Conservation (phyloP, 164 flowering plant species). For the Chimonanthus salicifolius region DNA sequence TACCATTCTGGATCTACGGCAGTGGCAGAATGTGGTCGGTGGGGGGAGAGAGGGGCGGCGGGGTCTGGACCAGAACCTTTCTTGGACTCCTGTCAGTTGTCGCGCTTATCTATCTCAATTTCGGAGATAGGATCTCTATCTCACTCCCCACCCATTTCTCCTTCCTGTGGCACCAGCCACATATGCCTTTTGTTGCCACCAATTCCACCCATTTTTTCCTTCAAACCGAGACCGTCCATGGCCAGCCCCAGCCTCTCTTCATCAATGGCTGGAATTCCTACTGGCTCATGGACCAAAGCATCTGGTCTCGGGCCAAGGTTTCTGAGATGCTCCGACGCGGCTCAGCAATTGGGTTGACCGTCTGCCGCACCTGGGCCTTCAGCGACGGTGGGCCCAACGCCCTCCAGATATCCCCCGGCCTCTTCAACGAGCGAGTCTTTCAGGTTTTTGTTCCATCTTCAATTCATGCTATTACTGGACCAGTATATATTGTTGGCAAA, state of each 20-base stretch:
- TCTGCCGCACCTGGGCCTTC: constrained; percentile 70
- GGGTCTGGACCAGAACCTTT: constrained; percentile 10
- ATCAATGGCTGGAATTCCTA: constrained; percentile 16
- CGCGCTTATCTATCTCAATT: constrained; percentile 29
- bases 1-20: too few relatives aligned
- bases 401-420: constrained; percentile 55
- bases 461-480: too few relatives aligned
- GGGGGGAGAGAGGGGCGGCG: constrained; percentile 14
- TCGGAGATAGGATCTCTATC: constrained; percentile 20
- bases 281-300: constrained; percentile 19
- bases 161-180: constrained; percentile 24
- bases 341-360: constrained; percentile 56
- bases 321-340: constrained; percentile 42
- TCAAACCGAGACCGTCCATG: background rate
- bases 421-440: constrained; percentile 45
- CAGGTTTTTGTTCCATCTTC: constrained; percentile 20
- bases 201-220: constrained; percentile 38
- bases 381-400: constrained; percentile 56
- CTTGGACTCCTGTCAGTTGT: constrained; percentile 23
- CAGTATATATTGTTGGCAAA: too few relatives aligned
- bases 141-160: constrained; percentile 18
- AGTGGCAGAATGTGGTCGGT: background rate
- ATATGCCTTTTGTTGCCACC: constrained; percentile 34
- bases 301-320: constrained; percentile 33
- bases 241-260: constrained; percentile 1